These are phyloP conservation scores for Macrocybe gigantea DNA, from an alignment of 768 basidiomycete species.

Conservation along the genomic window DNA sequence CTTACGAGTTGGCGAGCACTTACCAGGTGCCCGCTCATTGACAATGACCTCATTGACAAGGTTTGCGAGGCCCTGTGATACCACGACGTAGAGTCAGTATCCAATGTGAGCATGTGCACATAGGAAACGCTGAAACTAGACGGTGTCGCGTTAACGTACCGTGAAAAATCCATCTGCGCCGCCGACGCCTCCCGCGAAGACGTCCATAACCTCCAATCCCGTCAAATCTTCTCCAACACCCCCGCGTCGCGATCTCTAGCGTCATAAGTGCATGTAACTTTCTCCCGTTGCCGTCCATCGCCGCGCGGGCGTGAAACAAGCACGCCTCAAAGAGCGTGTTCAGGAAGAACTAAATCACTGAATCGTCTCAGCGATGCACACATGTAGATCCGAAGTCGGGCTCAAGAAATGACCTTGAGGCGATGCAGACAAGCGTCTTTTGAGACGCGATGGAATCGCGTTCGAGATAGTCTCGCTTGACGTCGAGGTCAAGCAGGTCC, in stretches of 20 bases:
- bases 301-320: conserved; percentile 30
- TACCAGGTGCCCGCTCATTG: conserved; percentile 41
- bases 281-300: conserved; percentile 26
- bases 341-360: conserved; percentile 23
- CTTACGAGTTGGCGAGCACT: conserved; percentile 5
- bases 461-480: conserved; percentile 42
- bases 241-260: conserved; percentile 39
- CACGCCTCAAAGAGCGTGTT: conserved; percentile 44
- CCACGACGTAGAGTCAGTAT: not conserved
- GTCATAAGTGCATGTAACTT: conserved; percentile 47
- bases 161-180: conserved; percentile 56
- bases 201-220: conserved; percentile 72
- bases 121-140: not conserved
- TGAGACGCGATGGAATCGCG: conserved; percentile 31
- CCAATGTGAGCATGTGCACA: not conserved
- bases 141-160: conserved; percentile 19
- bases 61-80: conserved; percentile 40
- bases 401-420: conserved; percentile 41
- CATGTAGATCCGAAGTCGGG: not conserved
- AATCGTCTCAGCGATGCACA: conserved; percentile 4
- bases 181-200: conserved; percentile 55
- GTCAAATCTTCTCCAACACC: conserved; percentile 50
- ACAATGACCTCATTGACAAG: conserved; percentile 41
- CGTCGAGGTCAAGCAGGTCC: conserved; percentile 44
- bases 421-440: conserved; percentile 45